Percentiles rank a stretch among this genome's conserved stretches.
Conservation (phyloP, 352 stramenopile species). For the Plasmopara viticola region DNA sequence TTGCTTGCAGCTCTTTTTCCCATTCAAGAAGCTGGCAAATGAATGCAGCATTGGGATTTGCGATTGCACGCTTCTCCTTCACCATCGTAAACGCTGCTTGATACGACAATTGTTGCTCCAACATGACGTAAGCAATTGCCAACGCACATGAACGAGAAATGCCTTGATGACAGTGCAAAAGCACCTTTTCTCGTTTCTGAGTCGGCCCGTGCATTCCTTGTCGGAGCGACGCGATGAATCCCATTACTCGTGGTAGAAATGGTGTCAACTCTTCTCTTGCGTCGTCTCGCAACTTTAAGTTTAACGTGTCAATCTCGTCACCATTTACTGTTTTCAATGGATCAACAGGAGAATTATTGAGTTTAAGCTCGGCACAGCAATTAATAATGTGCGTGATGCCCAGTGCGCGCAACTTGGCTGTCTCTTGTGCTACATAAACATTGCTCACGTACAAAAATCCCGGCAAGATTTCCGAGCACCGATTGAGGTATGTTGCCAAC, state of each 20-base stretch:
- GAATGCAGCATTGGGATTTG: constrained; percentile 57
- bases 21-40: constrained; percentile 64
- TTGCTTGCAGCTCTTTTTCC: constrained; percentile 34
- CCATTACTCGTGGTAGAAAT: constrained; percentile 45
- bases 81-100: constrained; percentile 34
- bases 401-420: constrained; percentile 14
- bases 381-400: constrained; percentile 56
- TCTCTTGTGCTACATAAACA: constrained; percentile 33
- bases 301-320: constrained; percentile 14
- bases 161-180: constrained; percentile 70
- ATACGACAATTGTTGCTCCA: constrained; percentile 22
- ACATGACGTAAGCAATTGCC: constrained; percentile 61
- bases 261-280: constrained; percentile 55
- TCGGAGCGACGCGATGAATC: constrained; percentile 31
- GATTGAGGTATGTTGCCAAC: constrained; percentile 29
- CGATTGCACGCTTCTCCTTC: constrained; percentile 41
- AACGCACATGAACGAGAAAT: constrained; percentile 65
- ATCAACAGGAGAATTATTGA: constrained; percentile 7
- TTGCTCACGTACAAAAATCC: constrained; percentile 58
- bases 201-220: not conserved
- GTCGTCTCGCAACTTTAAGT: constrained; percentile 48
- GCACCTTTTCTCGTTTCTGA: constrained; percentile 15
- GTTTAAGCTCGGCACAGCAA: constrained; percentile 42
- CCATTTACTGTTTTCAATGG: not conserved
- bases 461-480: constrained; percentile 58